Evolutionary conservation across 805 yeast species (phyloP), one percentile per base, ranked within the genome.

Genomic region (Pichia exigua): DNA sequence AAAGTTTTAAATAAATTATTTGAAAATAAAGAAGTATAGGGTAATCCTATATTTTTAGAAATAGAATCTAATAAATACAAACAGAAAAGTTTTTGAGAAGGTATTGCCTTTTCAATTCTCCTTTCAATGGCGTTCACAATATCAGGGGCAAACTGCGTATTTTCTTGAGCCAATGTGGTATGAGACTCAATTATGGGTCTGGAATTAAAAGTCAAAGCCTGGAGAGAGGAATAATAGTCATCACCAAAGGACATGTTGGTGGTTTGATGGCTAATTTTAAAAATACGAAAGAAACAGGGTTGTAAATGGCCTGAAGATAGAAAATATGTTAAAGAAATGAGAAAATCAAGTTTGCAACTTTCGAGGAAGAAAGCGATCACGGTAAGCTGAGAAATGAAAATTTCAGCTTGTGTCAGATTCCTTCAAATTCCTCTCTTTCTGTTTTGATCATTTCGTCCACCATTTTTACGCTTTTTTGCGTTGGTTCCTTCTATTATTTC

Each of bases 51-150:
- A 61, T 84, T 87, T 67, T 94, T 94, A 69, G 92, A 86, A 46
- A 94, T 86, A 18, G 97, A 90, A 66, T 94, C 98, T 51, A 94
- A 69, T 45, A 92, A 74, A 64, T 92, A 94, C 54, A 94, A 74
- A 4, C 94, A 82, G 60, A 79, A 94, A 46, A 94, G 74, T 67
- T 94, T 94, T 57, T 87, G 91, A 13, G 79, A 76, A 1, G 97
- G 97, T 3, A 87, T 78, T 61, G 94, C 82, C 65, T 79, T 83
- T 57, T 77, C 75, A 46, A 92, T 82, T 65, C 96, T 78, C 48
- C 74, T 75, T 58, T 84, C 88, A 50, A 94, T 79, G 17, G 90
- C 87, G 49, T 79, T 78, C 18, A 87, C 79, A 43, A 94, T 87
- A 46, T 83, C 87, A 49, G 80, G 79, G 10, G 97, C 97, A 50